Evolutionary conservation across 2,329 filamentous ascomycete species (phyloP).

Genomic region (Colletotrichum chrysophilum): DNA sequence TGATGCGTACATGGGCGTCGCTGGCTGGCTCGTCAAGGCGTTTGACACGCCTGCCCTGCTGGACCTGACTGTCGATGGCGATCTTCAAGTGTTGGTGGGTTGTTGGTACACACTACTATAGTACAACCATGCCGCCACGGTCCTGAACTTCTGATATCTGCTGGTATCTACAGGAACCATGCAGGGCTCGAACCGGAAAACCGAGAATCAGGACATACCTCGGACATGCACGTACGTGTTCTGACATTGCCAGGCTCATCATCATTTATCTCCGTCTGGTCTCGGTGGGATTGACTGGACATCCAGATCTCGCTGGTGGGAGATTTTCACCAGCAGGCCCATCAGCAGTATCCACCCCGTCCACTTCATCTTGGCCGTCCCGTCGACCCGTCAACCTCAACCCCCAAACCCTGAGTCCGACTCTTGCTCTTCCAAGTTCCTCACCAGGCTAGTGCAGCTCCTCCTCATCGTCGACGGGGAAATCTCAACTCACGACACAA

Average conservation of each 20-base stretch:
- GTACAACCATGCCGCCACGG: neutral
- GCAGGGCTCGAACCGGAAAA: neutral
- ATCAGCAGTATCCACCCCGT: neutral
- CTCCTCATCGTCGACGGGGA: neutral
- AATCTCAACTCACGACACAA: neutral
- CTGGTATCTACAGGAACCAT: neutral
- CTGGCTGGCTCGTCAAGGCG: neutral
- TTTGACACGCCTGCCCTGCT: neutral
- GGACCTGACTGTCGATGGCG: neutral
- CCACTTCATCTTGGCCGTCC: constrained; percentile 1
- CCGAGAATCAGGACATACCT: neutral
- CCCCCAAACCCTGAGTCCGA: neutral
- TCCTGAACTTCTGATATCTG: neutral
- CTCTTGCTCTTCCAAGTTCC: neutral
- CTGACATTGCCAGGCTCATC: constrained; percentile 4
- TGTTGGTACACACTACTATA: neutral
- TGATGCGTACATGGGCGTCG: neutral
- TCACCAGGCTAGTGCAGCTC: neutral
- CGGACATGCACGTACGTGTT: neutral
- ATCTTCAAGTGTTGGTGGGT: neutral
- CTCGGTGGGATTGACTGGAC: neutral
- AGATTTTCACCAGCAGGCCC: neutral
- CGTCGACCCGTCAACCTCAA: neutral
- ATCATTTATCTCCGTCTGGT: neutral
- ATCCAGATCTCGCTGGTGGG: neutral